phyloP scores from a whole-genome alignment of 768 basidiomycete species.

The Amanita subjunquillea region DNA sequence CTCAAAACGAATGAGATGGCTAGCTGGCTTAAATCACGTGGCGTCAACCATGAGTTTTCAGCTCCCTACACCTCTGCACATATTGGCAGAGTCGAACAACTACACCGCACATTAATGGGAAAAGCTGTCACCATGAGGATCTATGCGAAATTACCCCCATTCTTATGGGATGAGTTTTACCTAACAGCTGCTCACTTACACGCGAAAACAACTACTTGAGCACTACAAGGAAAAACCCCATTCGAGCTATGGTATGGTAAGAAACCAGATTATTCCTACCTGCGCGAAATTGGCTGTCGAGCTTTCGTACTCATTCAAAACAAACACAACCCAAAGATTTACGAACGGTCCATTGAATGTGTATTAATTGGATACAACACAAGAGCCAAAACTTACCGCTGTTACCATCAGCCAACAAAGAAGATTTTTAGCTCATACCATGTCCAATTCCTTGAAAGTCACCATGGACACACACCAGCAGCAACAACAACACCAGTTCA shows the following conservation, averaged over 20 bases:
- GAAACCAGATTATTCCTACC: constrained; percentile 15
- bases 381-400: constrained; percentile 22
- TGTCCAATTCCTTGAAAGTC: no score
- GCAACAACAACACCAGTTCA: no score
- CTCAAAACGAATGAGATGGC: constrained; percentile 12
- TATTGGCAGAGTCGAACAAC: constrained; percentile 24
- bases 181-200: constrained; percentile 18
- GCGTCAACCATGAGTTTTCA: constrained; percentile 11
- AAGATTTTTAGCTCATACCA: constrained; percentile 14
- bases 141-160: constrained; percentile 14
- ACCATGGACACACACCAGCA: constrained; percentile 5
- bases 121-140: constrained; percentile 20
- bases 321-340: constrained; percentile 17
- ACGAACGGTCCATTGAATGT: constrained; percentile 18
- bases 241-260: constrained; percentile 12
- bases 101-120: constrained; percentile 23
- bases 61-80: constrained; percentile 23
- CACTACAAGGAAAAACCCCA: constrained; percentile 10
- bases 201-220: constrained; percentile 11
- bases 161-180: constrained; percentile 24
- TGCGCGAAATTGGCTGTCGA: constrained; percentile 20
- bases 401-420: constrained; percentile 14
- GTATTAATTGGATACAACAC: constrained; percentile 25
- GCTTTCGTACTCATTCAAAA: constrained; percentile 15
- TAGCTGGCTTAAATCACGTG: constrained; percentile 9